A percentile compares a stretch with the other conserved stretches of the same genome.
These are phyloP conservation scores for Stagonosporopsis rhizophila DNA, from an alignment of 2,329 filamentous ascomycete species.

Conservation along the genomic window DNA sequence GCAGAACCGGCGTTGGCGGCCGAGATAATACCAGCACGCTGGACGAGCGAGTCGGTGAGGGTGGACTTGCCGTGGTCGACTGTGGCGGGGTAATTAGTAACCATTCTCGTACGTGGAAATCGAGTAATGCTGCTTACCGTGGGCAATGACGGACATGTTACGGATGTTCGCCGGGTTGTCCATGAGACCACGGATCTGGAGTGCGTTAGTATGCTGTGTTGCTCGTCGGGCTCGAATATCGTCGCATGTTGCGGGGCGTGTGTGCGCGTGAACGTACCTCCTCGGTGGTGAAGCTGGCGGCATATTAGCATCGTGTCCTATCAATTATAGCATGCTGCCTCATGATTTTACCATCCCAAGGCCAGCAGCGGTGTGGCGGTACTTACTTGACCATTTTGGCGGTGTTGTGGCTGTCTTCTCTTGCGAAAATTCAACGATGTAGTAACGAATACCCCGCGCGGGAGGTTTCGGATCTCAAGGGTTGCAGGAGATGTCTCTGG, in stretches of 20 bases:
- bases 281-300: slow-evolving; percentile 92
- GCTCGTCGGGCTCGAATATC: slow-evolving; percentile 18
- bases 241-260: slow-evolving; percentile 26
- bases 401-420: slow-evolving; percentile 64
- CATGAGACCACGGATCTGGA: slow-evolving; percentile 77
- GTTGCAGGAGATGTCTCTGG: slow-evolving; percentile 43
- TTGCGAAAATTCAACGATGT: slow-evolving; percentile 47
- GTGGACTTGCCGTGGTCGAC: slow-evolving; percentile 99
- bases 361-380: slow-evolving; percentile 12
- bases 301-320: slow-evolving; percentile 57
- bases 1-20: slow-evolving; percentile 95
- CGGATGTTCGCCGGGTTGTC: slow-evolving; percentile 78
- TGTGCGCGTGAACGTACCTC: slow-evolving; percentile 63
- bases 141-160: slow-evolving; percentile 99
- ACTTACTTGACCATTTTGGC: slow-evolving; percentile 99
- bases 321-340: neutral
- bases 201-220: slow-evolving; percentile 37
- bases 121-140: slow-evolving; percentile 65
- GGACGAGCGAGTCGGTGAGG: slow-evolving; percentile 97
- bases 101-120: slow-evolving; percentile 15
- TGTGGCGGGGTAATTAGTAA: slow-evolving; percentile 46
- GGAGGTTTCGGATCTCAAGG: slow-evolving; percentile 32
- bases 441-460: slow-evolving; percentile 48
- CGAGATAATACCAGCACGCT: slow-evolving; percentile 99
- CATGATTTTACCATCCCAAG: neutral